Conservation (phyloP, 2,329 filamentous ascomycete species). For the Talaromyces sp. region DNA sequence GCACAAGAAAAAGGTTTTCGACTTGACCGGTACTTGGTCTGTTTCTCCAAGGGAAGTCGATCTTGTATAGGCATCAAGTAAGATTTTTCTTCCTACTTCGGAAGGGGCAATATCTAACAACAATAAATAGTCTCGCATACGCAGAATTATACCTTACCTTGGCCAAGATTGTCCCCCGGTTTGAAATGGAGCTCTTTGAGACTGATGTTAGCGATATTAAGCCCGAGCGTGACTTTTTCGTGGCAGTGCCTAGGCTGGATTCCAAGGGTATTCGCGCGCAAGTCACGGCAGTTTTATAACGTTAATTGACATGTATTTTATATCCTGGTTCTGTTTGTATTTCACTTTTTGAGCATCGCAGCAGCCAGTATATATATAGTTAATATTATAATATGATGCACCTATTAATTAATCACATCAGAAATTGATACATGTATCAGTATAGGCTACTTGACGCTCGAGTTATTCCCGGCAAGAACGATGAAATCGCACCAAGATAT, state of each 20-base stretch:
- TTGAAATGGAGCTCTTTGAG: slow-evolving; percentile 27
- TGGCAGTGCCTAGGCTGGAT: slow-evolving; percentile 1
- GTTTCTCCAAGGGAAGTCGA: slow-evolving; percentile 37
- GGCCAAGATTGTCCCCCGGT: slow-evolving; percentile 22
- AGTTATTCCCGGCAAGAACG: too few relatives aligned
- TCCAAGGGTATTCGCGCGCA: slow-evolving; percentile 5
- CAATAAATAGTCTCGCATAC: slow-evolving; percentile 23
- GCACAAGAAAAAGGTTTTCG: slow-evolving; percentile 25
- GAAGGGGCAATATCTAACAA: background rate
- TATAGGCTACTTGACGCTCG: too few relatives aligned
- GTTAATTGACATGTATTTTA: background rate
- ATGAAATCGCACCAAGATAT: too few relatives aligned
- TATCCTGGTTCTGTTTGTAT: background rate
- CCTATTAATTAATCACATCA: too few relatives aligned
- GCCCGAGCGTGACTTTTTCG: slow-evolving; percentile 3
- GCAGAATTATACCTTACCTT: slow-evolving; percentile 29
- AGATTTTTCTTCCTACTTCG: background rate
- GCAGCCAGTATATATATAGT: background rate
- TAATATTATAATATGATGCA: background rate
- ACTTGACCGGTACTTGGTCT: slow-evolving; percentile 31
- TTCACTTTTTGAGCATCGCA: background rate
- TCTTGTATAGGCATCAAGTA: slow-evolving; percentile 46
- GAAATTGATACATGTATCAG: too few relatives aligned
- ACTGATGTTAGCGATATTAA: slow-evolving; percentile 26
- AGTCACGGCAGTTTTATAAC: background rate